Percentiles rank a stretch among this genome's conserved stretches.
Evolutionary conservation across 1,139 yeast genomes (phyloP).

Genomic region (Meyerozyma sp.): DNA sequence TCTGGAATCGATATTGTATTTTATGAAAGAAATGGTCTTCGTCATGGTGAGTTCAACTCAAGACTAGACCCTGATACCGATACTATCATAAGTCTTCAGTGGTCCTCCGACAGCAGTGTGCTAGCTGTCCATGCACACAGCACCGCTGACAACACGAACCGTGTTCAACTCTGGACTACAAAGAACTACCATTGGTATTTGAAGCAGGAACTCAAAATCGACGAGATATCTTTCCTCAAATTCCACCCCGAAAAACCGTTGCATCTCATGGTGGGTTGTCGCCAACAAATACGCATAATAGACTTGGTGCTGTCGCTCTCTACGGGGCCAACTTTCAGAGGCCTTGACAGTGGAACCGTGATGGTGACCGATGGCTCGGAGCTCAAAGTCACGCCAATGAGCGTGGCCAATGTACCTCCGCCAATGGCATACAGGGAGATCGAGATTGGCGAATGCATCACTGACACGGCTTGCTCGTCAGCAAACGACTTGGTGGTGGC

Average conservation of each 20-base stretch:
- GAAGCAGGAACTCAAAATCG: constrained; percentile 65
- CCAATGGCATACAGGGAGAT: constrained; percentile 77
- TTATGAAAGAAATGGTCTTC: constrained; percentile 88
- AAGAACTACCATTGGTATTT: constrained; percentile 95
- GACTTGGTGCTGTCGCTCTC: constrained; percentile 64
- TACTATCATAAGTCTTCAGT: constrained; percentile 49
- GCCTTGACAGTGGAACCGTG: constrained; percentile 72
- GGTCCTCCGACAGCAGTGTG: constrained; percentile 84
- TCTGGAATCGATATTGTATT: constrained; percentile 58
- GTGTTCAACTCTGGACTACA: constrained; percentile 82
- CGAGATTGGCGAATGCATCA: constrained; percentile 44
- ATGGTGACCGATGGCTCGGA: constrained; percentile 75
- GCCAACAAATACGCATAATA: constrained; percentile 44
- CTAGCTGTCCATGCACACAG: constrained; percentile 54
- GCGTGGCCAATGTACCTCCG: constrained; percentile 90
- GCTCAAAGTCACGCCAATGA: constrained; percentile 76
- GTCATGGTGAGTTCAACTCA: constrained; percentile 81
- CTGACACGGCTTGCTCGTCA: constrained; percentile 59
- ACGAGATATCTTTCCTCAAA: constrained; percentile 42
- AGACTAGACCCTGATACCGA: constrained; percentile 49
- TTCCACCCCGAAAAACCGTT: constrained; percentile 93
- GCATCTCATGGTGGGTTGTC: constrained; percentile 61
- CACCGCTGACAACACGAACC: constrained; percentile 21
- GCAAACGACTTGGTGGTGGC: constrained; percentile 59
- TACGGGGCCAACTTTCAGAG: constrained; percentile 64